Conservation (phyloP, 2,329 filamentous ascomycete genomes). For the Alternaria burnsii region DNA sequence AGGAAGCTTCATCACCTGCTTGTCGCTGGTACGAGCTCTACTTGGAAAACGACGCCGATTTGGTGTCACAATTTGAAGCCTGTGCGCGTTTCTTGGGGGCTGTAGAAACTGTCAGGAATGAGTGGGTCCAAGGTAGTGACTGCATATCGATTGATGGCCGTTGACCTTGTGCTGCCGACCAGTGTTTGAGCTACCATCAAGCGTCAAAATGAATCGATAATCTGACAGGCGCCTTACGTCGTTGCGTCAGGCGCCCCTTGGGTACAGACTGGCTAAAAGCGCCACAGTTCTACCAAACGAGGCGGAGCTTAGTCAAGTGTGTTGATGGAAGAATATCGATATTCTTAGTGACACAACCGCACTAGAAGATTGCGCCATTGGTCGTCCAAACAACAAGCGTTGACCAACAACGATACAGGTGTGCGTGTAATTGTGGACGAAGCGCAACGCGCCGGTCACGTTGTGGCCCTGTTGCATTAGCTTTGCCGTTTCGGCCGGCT, state of each 20-base stretch:
- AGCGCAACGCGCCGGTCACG: conserved; percentile 16
- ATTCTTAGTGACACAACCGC: conserved; percentile 12
- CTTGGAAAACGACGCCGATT: neutral
- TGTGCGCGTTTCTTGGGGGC: neutral
- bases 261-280: conserved; percentile 17
- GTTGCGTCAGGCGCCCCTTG: conserved; percentile 14
- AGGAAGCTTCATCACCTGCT: conserved; percentile 10
- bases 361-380: conserved; percentile 11
- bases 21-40: neutral
- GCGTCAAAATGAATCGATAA: conserved; percentile 5
- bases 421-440: conserved; percentile 5
- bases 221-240: conserved; percentile 26
- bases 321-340: conserved; percentile 7
- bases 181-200: conserved; percentile 8
- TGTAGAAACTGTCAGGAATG: neutral
- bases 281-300: conserved; percentile 29
- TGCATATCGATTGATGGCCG: neutral
- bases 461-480: conserved; percentile 21
- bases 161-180: conserved; percentile 10
- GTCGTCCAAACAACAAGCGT: neutral
- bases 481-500: conserved; percentile 4
- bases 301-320: conserved; percentile 4
- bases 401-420: conserved; percentile 7
- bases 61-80: conserved; percentile 1
- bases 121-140: neutral